Percentiles rank a stretch among this genome's conserved stretches.
Evolutionary conservation across 2,329 filamentous ascomycete species (phyloP).

Genomic region (Alternaria metachromatica): DNA sequence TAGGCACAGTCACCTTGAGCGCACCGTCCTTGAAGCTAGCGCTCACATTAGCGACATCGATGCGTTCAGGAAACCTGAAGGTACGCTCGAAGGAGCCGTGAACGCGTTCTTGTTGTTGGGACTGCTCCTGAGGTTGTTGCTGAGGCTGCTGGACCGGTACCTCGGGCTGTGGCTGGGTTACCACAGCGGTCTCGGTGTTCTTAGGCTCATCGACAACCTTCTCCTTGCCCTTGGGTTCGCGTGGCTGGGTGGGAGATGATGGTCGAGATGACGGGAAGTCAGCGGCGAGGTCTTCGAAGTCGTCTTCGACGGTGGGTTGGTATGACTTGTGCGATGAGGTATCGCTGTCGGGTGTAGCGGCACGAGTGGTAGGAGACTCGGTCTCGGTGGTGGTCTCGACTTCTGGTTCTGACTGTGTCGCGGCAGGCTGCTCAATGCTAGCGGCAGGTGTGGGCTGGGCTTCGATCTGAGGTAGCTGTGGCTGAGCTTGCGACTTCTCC

Average conservation of each 20-base stretch:
- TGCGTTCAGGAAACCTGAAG: conserved; percentile 70
- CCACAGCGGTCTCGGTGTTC: conserved; percentile 20
- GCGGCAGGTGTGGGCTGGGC: not conserved
- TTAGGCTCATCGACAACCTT: conserved; percentile 27
- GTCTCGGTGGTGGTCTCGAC: conserved; percentile 6
- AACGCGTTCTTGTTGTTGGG: conserved; percentile 59
- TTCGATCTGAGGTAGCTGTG: conserved; percentile 16
- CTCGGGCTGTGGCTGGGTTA: conserved; percentile 28
- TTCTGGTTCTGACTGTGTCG: conserved; percentile 4
- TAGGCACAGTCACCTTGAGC: conserved; percentile 69
- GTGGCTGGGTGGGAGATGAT: conserved; percentile 20
- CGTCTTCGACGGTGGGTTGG: conserved; percentile 46
- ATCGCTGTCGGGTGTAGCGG: conserved; percentile 36
- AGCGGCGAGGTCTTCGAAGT: conserved; percentile 45
- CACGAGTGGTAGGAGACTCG: conserved; percentile 15
- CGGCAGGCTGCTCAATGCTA: not conserved
- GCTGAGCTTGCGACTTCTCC: conserved; percentile 19
- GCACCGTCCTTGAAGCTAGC: conserved; percentile 71
- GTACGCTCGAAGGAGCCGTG: conserved; percentile 71
- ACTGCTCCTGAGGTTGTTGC: conserved; percentile 15
- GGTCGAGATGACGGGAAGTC: conserved; percentile 40
- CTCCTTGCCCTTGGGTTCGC: conserved; percentile 39
- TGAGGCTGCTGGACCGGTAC: conserved; percentile 17
- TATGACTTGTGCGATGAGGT: conserved; percentile 43
- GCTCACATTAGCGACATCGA: conserved; percentile 67